Evolutionary conservation across 345 rosid genomes (phyloP), one percentile per base, ranked within the genome.

Genomic region (Salix koriyanagi): DNA sequence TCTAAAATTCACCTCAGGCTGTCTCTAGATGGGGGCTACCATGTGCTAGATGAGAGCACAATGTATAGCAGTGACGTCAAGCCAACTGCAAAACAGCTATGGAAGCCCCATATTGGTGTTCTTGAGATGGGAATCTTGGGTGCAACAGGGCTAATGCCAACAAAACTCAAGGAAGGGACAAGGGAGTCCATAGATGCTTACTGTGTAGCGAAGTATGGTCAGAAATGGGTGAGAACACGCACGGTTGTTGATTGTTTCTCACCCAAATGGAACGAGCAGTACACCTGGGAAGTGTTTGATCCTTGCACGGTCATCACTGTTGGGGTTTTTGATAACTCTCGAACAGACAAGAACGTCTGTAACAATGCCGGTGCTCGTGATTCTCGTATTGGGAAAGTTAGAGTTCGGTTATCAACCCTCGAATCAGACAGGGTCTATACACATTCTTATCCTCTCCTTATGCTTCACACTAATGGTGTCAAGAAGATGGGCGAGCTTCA

Each of bases 211-310:
- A 91, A 91, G 78, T 91, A 90, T 48, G 96, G 93, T 14, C 90
- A 87, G 79, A 91, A 91, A 79, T 91, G 96, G 93, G 88, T 91
- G 46, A 78, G 96, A 75, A 90, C 96, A 6, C 75, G 93, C 64
- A 91, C 96, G 0, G 89, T 83, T 54, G 89, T 88, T 5, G 93
- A 91, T 70, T 84, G 86, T 73, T 73, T 88, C 73, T 80, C 85
- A 16, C 96, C 92, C 0, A 91, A 87, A 79, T 91, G 96, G 96
- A 91, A 91, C 15, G 93, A 91, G 84, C 96, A 91, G 77, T 91
- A 89, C 69, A 89, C 90, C 19, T 89, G 90, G 90, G 93, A 91
- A 78, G 93, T 91, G 39, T 83, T 79, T 71, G 93, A 91, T 77
- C 93, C 93, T 42, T 89, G 91, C 83, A 91, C 93, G 0, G 91